Evolutionary conservation across 2,329 filamentous ascomycete species (phyloP).

Genomic region (Fusarium keratoplasticum): DNA sequence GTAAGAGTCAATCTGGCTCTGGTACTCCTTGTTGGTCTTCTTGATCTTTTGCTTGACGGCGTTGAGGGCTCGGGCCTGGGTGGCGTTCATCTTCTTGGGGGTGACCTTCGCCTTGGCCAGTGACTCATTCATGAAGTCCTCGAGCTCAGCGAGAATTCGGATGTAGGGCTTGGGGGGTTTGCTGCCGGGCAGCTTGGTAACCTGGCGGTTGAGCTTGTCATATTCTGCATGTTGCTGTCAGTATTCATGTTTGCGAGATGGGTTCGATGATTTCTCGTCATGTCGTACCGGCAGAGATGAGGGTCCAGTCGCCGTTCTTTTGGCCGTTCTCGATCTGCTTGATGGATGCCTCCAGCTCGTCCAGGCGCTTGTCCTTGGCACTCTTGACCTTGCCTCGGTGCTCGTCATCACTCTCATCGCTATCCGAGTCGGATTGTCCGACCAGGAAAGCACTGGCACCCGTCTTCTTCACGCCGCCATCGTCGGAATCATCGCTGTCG

Average conservation of each 20-base stretch:
- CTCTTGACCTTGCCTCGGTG: slow-evolving; percentile 90
- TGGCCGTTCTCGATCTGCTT: slow-evolving; percentile 94
- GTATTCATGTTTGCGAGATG: neutral
- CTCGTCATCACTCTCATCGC: slow-evolving; percentile 89
- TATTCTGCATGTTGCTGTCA: slow-evolving; percentile 71
- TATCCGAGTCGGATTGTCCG: slow-evolving; percentile 73
- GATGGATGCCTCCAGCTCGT: slow-evolving; percentile 92
- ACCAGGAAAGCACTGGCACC: slow-evolving; percentile 89
- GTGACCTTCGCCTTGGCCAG: slow-evolving; percentile 96
- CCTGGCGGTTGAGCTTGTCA: slow-evolving; percentile 92
- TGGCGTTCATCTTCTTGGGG: slow-evolving; percentile 98
- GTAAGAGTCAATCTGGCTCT: slow-evolving; percentile 88
- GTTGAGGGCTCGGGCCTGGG: slow-evolving; percentile 92
- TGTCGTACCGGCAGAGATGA: slow-evolving; percentile 82
- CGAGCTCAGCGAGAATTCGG: slow-evolving; percentile 91
- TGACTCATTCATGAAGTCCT: slow-evolving; percentile 94
- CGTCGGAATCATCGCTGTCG: slow-evolving; percentile 58
- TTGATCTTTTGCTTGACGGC: slow-evolving; percentile 98
- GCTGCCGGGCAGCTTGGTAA: slow-evolving; percentile 80
- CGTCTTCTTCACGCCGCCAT: slow-evolving; percentile 74
- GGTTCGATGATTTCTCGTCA: neutral
- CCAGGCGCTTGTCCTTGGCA: slow-evolving; percentile 96
- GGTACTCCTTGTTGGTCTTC: slow-evolving; percentile 98
- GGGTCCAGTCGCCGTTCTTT: slow-evolving; percentile 98
- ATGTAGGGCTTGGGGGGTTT: slow-evolving; percentile 92